A percentile compares a stretch with the other conserved stretches of the same genome.
Conservation (phyloP, 2,329 filamentous ascomycete genomes). For the Fusarium chlamydosporum region DNA sequence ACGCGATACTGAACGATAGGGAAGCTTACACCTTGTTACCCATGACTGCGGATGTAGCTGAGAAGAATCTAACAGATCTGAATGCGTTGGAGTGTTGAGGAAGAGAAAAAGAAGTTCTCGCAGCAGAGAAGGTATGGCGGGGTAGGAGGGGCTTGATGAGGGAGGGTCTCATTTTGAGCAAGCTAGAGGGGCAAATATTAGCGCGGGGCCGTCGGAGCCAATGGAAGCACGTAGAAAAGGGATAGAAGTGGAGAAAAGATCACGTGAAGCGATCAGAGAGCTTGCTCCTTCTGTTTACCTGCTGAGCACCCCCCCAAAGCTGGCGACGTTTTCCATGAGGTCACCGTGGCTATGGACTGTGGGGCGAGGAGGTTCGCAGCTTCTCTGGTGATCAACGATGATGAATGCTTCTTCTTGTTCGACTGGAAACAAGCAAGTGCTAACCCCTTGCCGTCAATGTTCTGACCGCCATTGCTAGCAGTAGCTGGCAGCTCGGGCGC, state of each 20-base stretch:
- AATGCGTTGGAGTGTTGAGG: constrained; percentile 60
- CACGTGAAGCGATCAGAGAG: constrained; percentile 51
- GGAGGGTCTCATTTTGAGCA: constrained; percentile 62
- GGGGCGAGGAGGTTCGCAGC: constrained; percentile 41
- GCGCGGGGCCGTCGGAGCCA: constrained; percentile 51
- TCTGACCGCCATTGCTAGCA: constrained; percentile 41
- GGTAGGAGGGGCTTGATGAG: constrained; percentile 63
- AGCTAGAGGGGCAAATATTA: constrained; percentile 61
- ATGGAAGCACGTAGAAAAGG: constrained; percentile 35
- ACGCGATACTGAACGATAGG: constrained; percentile 21
- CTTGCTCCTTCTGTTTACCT: constrained; percentile 32
- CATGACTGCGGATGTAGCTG: constrained; percentile 78
- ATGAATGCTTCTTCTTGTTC: constrained; percentile 16
- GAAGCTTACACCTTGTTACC: constrained; percentile 73
- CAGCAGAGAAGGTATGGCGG: constrained; percentile 60
- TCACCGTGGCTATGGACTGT: constrained; percentile 45
- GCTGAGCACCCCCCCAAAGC: constrained; percentile 6
- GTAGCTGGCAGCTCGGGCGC: constrained; percentile 12
- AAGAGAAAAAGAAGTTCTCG: constrained; percentile 60
- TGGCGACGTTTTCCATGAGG: constrained; percentile 45
- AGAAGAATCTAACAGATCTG: constrained; percentile 61
- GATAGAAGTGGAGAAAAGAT: constrained; percentile 41
- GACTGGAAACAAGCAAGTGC: constrained; percentile 17
- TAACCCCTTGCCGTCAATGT: constrained; percentile 18
- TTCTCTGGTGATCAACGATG: constrained; percentile 40